phyloP scores from a whole-genome alignment of 1,284 basidiomycete species.

The Earliella scabrosa region DNA sequence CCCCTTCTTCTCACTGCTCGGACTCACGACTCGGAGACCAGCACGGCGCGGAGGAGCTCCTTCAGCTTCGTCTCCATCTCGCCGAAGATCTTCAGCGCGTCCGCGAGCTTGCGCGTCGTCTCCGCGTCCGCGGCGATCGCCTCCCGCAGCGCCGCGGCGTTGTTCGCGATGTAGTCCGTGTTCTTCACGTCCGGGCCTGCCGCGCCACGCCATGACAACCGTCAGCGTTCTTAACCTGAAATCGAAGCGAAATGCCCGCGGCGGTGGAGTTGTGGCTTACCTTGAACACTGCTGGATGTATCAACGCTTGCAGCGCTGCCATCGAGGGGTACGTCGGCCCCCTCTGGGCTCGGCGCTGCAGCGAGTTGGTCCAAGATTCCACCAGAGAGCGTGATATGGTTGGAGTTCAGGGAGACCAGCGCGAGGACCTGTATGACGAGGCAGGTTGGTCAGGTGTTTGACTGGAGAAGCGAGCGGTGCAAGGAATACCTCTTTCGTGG shows the following conservation, averaged over 20 bases:
- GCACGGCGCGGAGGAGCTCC: constrained; percentile 33
- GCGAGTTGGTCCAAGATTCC: constrained; percentile 48
- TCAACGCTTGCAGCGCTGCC: too few species aligned
- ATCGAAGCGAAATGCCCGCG: too few species aligned
- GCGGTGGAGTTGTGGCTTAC: too few species aligned
- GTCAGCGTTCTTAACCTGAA: too few species aligned
- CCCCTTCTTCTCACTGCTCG: too few species aligned
- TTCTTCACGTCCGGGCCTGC: constrained; percentile 13
- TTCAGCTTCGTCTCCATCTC: constrained; percentile 47
- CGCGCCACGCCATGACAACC: not conserved
- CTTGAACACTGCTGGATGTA: not conserved
- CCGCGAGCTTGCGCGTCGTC: constrained; percentile 44
- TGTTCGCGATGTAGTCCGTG: constrained; percentile 42
- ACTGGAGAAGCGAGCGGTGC: too few species aligned
- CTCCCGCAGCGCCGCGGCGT: constrained; percentile 37
- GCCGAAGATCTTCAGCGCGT: constrained; percentile 49
- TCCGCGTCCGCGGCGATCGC: constrained; percentile 43
- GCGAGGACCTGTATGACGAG: constrained; percentile 42
- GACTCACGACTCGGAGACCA: too few species aligned
- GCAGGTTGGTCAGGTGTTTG: too few species aligned
- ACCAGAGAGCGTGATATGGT: constrained; percentile 52
- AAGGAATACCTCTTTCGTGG: constrained; percentile 46
- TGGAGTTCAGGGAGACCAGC: constrained; percentile 44
- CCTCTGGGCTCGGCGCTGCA: constrained; percentile 15
- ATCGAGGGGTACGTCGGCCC: too few species aligned